Evolutionary conservation across 495 filamentous ascomycete genomes (phyloP).

Genomic region (Immersiella caudata): DNA sequence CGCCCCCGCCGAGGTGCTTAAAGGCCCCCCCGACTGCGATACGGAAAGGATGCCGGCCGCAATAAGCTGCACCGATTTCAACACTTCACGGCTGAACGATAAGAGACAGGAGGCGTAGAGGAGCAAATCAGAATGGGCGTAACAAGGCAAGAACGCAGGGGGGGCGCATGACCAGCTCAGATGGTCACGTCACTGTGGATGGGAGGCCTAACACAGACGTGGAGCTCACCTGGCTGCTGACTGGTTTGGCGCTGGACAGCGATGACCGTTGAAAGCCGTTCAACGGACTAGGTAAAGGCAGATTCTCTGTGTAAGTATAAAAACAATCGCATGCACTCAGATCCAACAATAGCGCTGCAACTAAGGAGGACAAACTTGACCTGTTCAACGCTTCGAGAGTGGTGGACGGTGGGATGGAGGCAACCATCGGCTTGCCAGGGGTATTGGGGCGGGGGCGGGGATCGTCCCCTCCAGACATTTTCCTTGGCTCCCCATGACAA

Average conservation of each 20-base stretch:
- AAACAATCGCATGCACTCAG: not conserved
- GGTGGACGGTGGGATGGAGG: not conserved
- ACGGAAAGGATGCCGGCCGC: not conserved
- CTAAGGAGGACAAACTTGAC: not conserved
- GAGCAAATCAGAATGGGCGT: not conserved
- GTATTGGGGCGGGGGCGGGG: not conserved
- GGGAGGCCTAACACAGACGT: not conserved
- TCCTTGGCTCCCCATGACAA: no score
- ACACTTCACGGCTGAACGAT: constrained; percentile 1
- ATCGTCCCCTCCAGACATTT: not conserved
- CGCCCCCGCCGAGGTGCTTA: no score
- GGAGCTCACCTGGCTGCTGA: constrained; percentile 12
- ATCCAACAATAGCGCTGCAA: not conserved
- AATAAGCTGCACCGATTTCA: not conserved
- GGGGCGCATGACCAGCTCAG: constrained; percentile 11
- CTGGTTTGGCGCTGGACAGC: not conserved
- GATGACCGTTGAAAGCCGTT: not conserved
- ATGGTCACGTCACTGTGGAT: constrained; percentile 8
- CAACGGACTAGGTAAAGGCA: not conserved
- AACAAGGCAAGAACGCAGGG: not conserved
- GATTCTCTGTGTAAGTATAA: not conserved
- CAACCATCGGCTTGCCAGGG: not conserved
- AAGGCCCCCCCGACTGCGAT: not conserved
- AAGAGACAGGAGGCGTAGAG: not conserved
- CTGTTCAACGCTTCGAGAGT: not conserved